Evolutionary conservation across 2,329 filamentous ascomycete genomes (phyloP).

Genomic region (Talaromyces sp.): DNA sequence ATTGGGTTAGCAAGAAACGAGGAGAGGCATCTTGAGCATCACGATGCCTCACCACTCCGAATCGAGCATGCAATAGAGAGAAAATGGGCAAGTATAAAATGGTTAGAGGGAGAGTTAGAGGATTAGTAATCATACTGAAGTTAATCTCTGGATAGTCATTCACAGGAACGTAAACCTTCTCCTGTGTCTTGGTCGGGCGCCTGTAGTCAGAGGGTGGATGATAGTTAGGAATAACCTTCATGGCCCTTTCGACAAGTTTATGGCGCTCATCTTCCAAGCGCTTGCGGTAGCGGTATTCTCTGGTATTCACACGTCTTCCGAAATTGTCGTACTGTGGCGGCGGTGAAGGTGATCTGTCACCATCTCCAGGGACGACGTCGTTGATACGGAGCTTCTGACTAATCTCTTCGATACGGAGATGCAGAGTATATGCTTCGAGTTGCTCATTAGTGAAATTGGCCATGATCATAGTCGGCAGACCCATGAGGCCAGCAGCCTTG

Average conservation of each 20-base stretch:
- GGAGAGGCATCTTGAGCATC: conserved; percentile 34
- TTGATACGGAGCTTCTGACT: conserved; percentile 99
- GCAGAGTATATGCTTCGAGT: conserved; percentile 92
- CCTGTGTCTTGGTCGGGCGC: conserved; percentile 98
- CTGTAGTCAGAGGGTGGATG: conserved; percentile 98
- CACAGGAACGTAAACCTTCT: conserved; percentile 99
- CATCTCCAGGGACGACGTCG: conserved; percentile 95
- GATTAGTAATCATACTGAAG: conserved; percentile 99
- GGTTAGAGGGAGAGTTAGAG: conserved; percentile 70
- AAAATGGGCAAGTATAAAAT: conserved; percentile 35
- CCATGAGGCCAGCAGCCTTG: conserved; percentile 97
- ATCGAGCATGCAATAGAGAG: conserved; percentile 41
- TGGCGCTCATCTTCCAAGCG: conserved; percentile 97
- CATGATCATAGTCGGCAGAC: conserved; percentile 90
- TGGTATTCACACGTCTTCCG: conserved; percentile 97
- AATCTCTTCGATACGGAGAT: conserved; percentile 97
- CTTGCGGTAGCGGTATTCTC: conserved; percentile 98
- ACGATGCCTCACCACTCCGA: conserved; percentile 37
- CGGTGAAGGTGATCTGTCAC: conserved; percentile 91
- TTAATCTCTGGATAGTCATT: conserved; percentile 99
- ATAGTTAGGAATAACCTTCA: conserved; percentile 99
- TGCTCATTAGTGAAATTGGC: conserved; percentile 98
- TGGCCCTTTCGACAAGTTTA: conserved; percentile 97
- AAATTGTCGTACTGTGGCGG: conserved; percentile 98
- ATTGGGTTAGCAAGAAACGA: conserved; percentile 43